Base-by-base conservation (phyloP, 2,329 filamentous ascomycete genomes). In the Emergomyces orientalis region DNA sequence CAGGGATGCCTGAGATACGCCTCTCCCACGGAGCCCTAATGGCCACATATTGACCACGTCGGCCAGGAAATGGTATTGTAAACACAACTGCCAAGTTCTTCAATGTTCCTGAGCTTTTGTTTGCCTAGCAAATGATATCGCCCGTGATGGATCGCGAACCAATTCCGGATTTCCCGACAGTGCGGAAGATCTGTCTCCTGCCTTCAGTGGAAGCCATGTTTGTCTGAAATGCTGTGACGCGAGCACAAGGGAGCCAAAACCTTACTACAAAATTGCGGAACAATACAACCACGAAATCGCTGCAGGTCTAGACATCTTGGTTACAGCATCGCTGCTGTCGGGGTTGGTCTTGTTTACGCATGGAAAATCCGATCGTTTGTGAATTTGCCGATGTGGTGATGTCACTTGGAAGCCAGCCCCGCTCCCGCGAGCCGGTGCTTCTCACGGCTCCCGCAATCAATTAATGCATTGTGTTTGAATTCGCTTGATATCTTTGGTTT, bases 211-310 rank as follows among this genome's bases (percentile, higher is more conserved):
- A 2, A 11, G 19, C 30, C 51, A 32, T 37, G 51, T 34, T 54
- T 54, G 51, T 54, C 51, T 54, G 51, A 54, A 9, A 54, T 54
- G 30, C 8, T 54, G 51, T 54, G 51, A 22, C 17, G 51, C 51
- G 51, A 34, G 17, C 51, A 6, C 9, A 13, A n/a, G 17, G 1
- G 51, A 54, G 51, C 51, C 51, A 1, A 8, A 22, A n/a, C 32
- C 30, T 37, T 55, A 19, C 13, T 9, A 19, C 34, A 54, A 54
- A 54, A 6, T 5, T 55, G 30, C 27, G 8, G 51, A 55, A 34
- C 30, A n/a, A 37, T 55, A n/a, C 47, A 1, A 25, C 25, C 30
- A 37, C 9, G 51, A 55, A 37, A 8, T 13, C n/a, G 17, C 30
- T 34, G 51, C 49, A 55, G 37, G 32, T 9, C 51, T 37, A 37